Base-by-base conservation (phyloP, 2,329 filamentous ascomycete genomes). In the Calonectria ilicicola region DNA sequence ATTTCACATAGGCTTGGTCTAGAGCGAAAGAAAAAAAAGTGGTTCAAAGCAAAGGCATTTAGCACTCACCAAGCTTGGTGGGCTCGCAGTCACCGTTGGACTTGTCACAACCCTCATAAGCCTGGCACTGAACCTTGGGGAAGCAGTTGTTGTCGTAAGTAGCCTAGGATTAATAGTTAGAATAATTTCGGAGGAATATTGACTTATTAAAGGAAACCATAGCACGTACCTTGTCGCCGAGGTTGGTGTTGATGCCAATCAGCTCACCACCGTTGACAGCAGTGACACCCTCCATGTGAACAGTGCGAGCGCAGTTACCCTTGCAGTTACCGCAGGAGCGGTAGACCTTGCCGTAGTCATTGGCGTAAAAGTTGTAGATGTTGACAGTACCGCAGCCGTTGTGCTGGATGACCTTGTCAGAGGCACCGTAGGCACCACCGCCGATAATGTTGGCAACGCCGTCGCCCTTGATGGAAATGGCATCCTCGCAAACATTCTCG, bases 341-440 rank as follows among this genome's bases (percentile, higher is more conserved):
- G 53, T 80, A 80, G 1, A 80, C 81, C 77, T 89, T 89, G 65
- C 87, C 86, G 72, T 88, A 88, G 79, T 87, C 83, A 6, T 85
- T 81, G 72, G 83, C 85, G 65, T 85, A 86, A 79, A 85, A 84
- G 74, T 85, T 84, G 74, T 84, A 74, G 38, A 84, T 82, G 67
- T 82, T 82, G 21, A 87, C 84, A 10, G 83, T 86, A 0, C 86
- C 86, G 63, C 85, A 83, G 7, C 86, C 86, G 63, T 88, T 84
- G 75, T 84, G 83, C 74, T 85, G 84, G 64, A 85, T 77, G 26
- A 74, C 64, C 79, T 85, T 85, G 77, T 85, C 84, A 0, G 75
- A 72, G 15, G 86, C 84, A 46, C 82, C 78, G 68, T 80, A 81
- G 1, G 84, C 84, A 53, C 84, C 84, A 23, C 84, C 84, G 4